Conservation (phyloP, 495 filamentous ascomycete species). For the Penicillium ochrochloron region DNA sequence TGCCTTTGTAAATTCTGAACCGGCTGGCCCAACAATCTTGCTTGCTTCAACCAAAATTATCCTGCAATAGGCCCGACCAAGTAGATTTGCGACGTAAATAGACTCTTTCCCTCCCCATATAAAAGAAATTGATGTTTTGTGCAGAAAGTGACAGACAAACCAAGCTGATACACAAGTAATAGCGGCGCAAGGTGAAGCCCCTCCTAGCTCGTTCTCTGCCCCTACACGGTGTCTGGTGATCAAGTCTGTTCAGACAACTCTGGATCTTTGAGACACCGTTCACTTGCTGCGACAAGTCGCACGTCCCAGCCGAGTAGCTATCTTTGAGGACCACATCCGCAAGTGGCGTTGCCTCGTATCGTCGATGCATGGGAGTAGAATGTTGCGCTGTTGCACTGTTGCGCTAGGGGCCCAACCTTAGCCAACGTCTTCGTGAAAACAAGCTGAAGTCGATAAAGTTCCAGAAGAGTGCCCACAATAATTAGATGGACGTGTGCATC, state of each 20-base stretch:
- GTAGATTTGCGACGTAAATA: neutral
- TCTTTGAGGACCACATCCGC: neutral
- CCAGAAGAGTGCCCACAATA: neutral
- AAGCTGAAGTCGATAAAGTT: neutral
- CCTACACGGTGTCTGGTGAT: neutral
- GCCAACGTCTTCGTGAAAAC: neutral
- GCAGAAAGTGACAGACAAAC: neutral
- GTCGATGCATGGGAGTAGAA: neutral
- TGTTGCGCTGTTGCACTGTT: neutral
- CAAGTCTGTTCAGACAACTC: neutral
- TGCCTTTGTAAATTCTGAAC: neutral
- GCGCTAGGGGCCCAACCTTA: neutral
- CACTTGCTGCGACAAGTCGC: neutral
- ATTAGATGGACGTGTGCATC: neutral
- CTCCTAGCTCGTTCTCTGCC: neutral
- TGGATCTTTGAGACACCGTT: neutral
- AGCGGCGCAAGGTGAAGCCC: neutral
- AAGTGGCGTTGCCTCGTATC: neutral
- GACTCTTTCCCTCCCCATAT: neutral
- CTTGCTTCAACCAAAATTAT: neutral
- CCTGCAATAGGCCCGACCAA: neutral
- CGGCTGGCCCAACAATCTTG: neutral
- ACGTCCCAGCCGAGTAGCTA: neutral
- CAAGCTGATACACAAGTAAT: neutral
- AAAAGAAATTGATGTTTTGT: neutral